Evolutionary conservation across 805 yeast species (phyloP).

Genomic region (Huiozyma naganishii): DNA sequence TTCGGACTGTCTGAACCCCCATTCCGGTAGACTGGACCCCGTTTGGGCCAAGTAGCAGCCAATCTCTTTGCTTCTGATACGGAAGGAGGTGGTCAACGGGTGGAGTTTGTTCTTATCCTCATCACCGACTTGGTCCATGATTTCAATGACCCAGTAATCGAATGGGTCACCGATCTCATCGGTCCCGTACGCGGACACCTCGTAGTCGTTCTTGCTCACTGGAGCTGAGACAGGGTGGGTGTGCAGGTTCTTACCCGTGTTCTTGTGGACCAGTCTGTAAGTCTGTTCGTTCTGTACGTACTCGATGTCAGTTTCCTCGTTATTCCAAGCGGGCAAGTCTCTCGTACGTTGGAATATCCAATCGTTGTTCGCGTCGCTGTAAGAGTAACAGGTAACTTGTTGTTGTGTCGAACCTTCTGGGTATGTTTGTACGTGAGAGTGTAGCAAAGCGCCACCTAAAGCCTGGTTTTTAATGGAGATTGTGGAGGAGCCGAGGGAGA

Average conservation of each 20-base stretch:
- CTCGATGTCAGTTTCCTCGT: constrained; percentile 21
- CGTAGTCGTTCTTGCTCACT: constrained; percentile 54
- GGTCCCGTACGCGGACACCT: constrained; percentile 82
- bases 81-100: constrained; percentile 63
- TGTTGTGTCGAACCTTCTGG: constrained; percentile 95
- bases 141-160: constrained; percentile 86
- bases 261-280: constrained; percentile 60
- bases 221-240: constrained; percentile 80
- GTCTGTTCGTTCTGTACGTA: constrained; percentile 50
- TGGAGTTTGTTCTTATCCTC: constrained; percentile 47
- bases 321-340: constrained; percentile 23
- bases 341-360: constrained; percentile 60
- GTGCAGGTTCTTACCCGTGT: constrained; percentile 67
- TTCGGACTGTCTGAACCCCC: constrained; percentile 84
- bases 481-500: constrained; percentile 49
- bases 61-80: constrained; percentile 49
- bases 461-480: constrained; percentile 51
- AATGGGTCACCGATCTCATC: constrained; percentile 58
- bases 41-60: constrained; percentile 73
- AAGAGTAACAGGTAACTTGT: constrained; percentile 87
- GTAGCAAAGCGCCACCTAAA: constrained; percentile 66
- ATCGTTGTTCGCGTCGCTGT: constrained; percentile 77
- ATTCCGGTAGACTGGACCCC: constrained; percentile 59
- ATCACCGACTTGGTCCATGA: constrained; percentile 47
- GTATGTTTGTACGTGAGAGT: constrained; percentile 76